Evolutionary conservation across 352 stramenopile genomes (phyloP), one percentile per base, ranked within the genome.

Genomic region (Globisporangium canariense): DNA sequence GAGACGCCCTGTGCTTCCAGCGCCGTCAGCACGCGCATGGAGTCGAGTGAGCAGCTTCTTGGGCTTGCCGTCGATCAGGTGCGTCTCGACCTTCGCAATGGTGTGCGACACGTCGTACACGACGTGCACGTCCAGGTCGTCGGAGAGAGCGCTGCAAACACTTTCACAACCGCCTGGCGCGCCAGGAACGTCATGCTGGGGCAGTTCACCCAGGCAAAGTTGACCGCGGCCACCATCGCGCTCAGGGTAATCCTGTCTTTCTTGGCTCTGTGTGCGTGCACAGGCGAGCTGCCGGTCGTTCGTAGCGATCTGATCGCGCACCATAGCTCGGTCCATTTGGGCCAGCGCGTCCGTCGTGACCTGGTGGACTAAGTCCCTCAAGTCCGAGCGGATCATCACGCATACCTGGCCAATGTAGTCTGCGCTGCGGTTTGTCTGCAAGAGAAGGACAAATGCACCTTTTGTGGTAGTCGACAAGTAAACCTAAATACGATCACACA

Each of bases 301-400:
- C 25, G 25, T 28, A 28, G 25, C 25, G 2, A 28, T 28, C 25
- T 5, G 46, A 18, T 52, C 46, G 46, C 46, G 18, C 3, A 20
- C 46, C 46, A 52, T 52, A 20, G n/a, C 20, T 13, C 28, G 22
- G 46, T 52, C 46, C 46, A 52, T 52, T 10, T 52, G 46, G 46
- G 30, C 46, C 10, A 52, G 46, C 46, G 46, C 20, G 46, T 52
- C 46, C n/a, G 46, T 32, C 20, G n/a, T 20, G n/a, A 52, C 46
- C 16, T 52, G 20, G 46, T 30, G 20, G 9, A 8, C 46, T 20
- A 52, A 20, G 22, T 20, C n/a, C 16, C 46, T 52, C 46, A 20
- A 52, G 9, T 25, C 46, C 46, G 46, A 52, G 20, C 9, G 46
- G 46, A 52, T n/a, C 46, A 28, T 52, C n/a, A 52, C 28, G 20